These are phyloP conservation scores for Arthrobotrys sinensis DNA, from an alignment of 2,329 filamentous ascomycete genomes.

Conservation along the genomic window DNA sequence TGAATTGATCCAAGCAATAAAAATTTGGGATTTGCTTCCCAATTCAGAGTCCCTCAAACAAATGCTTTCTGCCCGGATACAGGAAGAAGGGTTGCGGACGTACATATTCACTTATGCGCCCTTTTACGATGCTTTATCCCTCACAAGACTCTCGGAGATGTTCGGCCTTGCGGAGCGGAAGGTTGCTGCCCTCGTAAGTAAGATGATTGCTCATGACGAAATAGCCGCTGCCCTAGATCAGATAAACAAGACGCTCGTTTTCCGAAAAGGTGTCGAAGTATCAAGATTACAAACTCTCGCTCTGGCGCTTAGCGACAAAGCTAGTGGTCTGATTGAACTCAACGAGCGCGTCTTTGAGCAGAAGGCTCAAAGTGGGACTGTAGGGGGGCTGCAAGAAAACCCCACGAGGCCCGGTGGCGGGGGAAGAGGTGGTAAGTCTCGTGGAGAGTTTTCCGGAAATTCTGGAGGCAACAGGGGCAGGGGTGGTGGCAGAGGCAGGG, in stretches of 20 bases:
- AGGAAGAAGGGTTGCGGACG: conserved; percentile 96
- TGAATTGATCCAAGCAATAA: conserved; percentile 95
- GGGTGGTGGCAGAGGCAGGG: conserved; percentile 66
- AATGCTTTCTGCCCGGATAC: conserved; percentile 98
- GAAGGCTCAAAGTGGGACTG: conserved; percentile 90
- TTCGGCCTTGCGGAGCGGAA: conserved; percentile 94
- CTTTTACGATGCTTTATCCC: conserved; percentile 96
- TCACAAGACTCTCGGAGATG: conserved; percentile 89
- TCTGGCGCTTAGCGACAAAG: conserved; percentile 94
- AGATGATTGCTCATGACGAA: conserved; percentile 99
- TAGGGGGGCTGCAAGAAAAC: conserved; percentile 92
- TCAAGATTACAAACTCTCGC: conserved; percentile 95
- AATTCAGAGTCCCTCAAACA: conserved; percentile 92
- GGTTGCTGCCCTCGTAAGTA: conserved; percentile 94
- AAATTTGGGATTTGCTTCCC: conserved; percentile 99
- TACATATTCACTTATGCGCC: conserved; percentile 99
- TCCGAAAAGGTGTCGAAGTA: conserved; percentile 99
- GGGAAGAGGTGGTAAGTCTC: conserved; percentile 76
- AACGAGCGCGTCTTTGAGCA: conserved; percentile 98
- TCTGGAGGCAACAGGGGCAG: conserved; percentile 74
- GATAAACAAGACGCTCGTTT: conserved; percentile 96
- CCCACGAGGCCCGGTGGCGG: conserved; percentile 80
- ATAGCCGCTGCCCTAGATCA: conserved; percentile 96
- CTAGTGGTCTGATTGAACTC: conserved; percentile 92
- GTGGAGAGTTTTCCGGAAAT: conserved; percentile 68